A percentile compares a stretch with the other conserved stretches of the same genome.
These are phyloP conservation scores for Candida alai DNA, from an alignment of 805 yeast species.

Conservation along the genomic window DNA sequence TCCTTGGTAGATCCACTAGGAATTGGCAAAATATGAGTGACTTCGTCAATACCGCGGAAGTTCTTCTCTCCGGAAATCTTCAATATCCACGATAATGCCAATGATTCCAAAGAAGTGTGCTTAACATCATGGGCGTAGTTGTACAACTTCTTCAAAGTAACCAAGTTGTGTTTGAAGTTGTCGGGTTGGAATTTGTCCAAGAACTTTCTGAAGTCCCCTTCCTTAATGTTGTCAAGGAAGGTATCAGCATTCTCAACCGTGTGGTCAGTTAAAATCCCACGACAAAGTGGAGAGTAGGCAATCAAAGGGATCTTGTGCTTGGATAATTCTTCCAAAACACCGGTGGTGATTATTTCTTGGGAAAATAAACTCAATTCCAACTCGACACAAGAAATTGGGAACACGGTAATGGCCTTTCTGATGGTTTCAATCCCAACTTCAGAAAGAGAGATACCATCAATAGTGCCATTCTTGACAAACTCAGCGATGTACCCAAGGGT, in stretches of 20 bases:
- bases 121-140: conserved; percentile 45
- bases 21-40: conserved; percentile 66
- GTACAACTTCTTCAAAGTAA: conserved; percentile 46
- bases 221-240: conserved; percentile 43
- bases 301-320: conserved; percentile 61
- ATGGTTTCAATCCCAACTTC: conserved; percentile 68
- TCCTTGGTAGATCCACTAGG: conserved; percentile 67
- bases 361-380: conserved; percentile 72
- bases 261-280: conserved; percentile 71
- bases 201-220: conserved; percentile 49
- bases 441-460: conserved; percentile 70
- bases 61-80: conserved; percentile 65
- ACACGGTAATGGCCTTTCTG: conserved; percentile 49
- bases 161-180: conserved; percentile 50
- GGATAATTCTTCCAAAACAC: conserved; percentile 56
- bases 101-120: conserved; percentile 54
- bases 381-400: conserved; percentile 67
- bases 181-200: conserved; percentile 61
- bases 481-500: conserved; percentile 54
- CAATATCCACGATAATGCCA: conserved; percentile 41
- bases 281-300: conserved; percentile 80
- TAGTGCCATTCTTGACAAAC: conserved; percentile 56
- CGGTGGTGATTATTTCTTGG: conserved; percentile 59
- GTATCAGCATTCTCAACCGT: conserved; percentile 35
- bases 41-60: conserved; percentile 36